These are phyloP conservation scores for Penicillium atrosanguineum DNA, from an alignment of 495 filamentous ascomycete genomes.

Conservation along the genomic window DNA sequence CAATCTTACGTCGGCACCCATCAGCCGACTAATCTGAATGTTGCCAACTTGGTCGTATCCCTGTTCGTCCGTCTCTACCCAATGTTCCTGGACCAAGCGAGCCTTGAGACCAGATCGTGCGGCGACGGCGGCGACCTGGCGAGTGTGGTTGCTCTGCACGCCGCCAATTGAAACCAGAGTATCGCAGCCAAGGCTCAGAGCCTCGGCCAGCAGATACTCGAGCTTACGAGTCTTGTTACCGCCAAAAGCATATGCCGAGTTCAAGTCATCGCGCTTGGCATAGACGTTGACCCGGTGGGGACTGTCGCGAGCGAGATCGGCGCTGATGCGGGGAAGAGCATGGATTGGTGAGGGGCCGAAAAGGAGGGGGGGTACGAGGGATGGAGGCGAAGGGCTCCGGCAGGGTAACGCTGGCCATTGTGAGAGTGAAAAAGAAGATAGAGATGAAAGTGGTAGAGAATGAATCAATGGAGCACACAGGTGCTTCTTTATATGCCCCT, in stretches of 20 bases:
- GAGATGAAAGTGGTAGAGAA: background rate
- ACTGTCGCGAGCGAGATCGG: conserved; percentile 47
- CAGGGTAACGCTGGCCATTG: conserved; percentile 28
- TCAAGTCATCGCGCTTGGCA: conserved; percentile 63
- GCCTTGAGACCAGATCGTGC: conserved; percentile 50
- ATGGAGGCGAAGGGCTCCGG: conserved; percentile 59
- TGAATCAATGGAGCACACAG: background rate
- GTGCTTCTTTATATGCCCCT: background rate
- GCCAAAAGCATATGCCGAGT: conserved; percentile 60
- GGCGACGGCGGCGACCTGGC: conserved; percentile 59
- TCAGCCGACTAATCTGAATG: conserved; percentile 60
- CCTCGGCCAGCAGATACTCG: conserved; percentile 59
- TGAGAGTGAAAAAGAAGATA: background rate
- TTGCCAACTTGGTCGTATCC: conserved; percentile 58
- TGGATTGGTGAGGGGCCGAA: conserved; percentile 62
- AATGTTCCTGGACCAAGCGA: conserved; percentile 59
- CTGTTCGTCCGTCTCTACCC: conserved; percentile 55
- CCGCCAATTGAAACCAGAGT: conserved; percentile 63
- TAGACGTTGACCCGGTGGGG: conserved; percentile 46
- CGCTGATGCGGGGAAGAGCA: conserved; percentile 54
- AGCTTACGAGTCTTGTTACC: conserved; percentile 68
- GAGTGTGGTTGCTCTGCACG: conserved; percentile 65
- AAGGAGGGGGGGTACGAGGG: conserved; percentile 48
- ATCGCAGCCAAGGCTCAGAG: conserved; percentile 48
- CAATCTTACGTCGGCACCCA: conserved; percentile 56